phyloP scores from a whole-genome alignment of 2,329 filamentous ascomycete genomes.

The Mycosphaerella arachidis region DNA sequence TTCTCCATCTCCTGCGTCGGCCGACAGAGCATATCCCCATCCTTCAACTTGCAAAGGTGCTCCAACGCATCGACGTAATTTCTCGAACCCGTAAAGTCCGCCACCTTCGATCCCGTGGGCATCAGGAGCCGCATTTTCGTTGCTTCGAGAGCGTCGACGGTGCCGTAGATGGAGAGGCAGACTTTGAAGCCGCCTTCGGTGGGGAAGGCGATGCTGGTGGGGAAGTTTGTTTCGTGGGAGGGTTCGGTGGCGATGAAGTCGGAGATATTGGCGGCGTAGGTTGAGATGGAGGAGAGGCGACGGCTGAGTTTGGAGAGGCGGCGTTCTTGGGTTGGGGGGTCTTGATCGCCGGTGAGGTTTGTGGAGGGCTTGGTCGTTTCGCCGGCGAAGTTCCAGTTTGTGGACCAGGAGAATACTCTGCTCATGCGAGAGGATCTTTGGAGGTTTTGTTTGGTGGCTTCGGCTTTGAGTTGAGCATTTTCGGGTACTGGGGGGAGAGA shows the following conservation, averaged over 20 bases:
- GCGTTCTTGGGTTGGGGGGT: neutral
- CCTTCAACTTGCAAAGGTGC: neutral
- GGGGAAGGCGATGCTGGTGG: neutral
- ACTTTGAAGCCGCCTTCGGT: neutral
- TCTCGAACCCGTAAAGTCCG: neutral
- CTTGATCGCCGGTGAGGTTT: neutral
- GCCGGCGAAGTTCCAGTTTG: slow-evolving; percentile 3
- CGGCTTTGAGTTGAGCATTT: neutral
- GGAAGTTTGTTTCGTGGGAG: slow-evolving; percentile 3
- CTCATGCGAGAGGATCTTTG: neutral
- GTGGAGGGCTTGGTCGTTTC: neutral
- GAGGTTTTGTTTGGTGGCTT: neutral
- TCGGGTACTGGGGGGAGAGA: neutral
- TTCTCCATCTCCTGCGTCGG: neutral
- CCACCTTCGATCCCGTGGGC: neutral
- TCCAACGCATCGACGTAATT: neutral
- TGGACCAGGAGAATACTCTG: neutral
- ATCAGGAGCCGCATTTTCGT: neutral
- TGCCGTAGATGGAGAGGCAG: slow-evolving; percentile 1
- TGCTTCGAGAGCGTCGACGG: neutral
- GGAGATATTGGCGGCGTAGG: neutral
- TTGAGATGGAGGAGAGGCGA: neutral
- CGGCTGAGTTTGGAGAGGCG: neutral
- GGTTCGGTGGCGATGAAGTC: neutral
- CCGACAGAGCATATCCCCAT: neutral